These are phyloP conservation scores for Saxophila tyrrhenica DNA, from an alignment of 495 filamentous ascomycete genomes.

Conservation along the genomic window DNA sequence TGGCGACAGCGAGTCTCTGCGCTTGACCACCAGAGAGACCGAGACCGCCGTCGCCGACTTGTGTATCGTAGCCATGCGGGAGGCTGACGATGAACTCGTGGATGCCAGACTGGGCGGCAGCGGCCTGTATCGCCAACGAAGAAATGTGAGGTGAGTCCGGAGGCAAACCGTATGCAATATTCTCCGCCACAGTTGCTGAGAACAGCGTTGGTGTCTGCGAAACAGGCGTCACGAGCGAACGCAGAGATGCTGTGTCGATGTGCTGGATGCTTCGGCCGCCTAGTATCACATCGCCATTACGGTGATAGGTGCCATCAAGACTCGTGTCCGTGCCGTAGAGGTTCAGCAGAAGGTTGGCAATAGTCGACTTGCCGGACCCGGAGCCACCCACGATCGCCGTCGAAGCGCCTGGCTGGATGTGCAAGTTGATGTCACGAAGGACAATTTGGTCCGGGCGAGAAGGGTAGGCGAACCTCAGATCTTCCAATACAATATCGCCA, in stretches of 20 bases:
- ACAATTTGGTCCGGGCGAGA: slow-evolving; percentile 39
- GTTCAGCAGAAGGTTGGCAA: slow-evolving; percentile 60
- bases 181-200: slow-evolving; percentile 56
- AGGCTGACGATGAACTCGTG: slow-evolving; percentile 71
- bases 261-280: slow-evolving; percentile 40
- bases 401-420: slow-evolving; percentile 45
- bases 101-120: slow-evolving; percentile 60
- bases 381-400: slow-evolving; percentile 73
- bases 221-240: slow-evolving; percentile 61
- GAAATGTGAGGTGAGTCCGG: slow-evolving; percentile 32
- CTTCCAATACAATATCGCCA: slow-evolving; percentile 50
- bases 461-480: slow-evolving; percentile 60
- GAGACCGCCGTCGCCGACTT: slow-evolving; percentile 66
- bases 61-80: slow-evolving; percentile 59
- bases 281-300: slow-evolving; percentile 39
- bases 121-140: slow-evolving; percentile 37
- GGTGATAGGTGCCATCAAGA: slow-evolving; percentile 20
- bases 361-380: slow-evolving; percentile 82
- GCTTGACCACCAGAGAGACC: slow-evolving; percentile 73
- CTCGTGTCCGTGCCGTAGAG: slow-evolving; percentile 37
- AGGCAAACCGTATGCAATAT: slow-evolving; percentile 69
- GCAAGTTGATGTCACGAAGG: slow-evolving; percentile 50
- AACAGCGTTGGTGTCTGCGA: slow-evolving; percentile 72
- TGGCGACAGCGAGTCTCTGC: slow-evolving; percentile 70
- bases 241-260: slow-evolving; percentile 52